These are phyloP conservation scores for Paramyrothecium sp. DNA, from an alignment of 2,329 filamentous ascomycete species.

Conservation along the genomic window DNA sequence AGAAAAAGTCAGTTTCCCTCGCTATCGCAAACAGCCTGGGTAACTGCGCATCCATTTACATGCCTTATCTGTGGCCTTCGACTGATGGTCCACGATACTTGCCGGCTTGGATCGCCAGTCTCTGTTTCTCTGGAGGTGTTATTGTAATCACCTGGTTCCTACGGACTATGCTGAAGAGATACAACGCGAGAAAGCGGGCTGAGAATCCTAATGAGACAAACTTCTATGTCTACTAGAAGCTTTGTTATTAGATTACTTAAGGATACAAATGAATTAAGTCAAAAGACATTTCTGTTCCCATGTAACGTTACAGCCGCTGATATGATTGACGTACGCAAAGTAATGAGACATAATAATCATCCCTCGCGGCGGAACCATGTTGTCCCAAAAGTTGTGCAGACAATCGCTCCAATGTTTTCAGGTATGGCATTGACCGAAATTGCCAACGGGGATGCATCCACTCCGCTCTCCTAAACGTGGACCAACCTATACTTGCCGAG, in stretches of 20 bases:
- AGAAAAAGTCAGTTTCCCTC: slow-evolving; percentile 36
- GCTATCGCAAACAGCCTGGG: slow-evolving; percentile 16
- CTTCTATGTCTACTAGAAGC: neutral
- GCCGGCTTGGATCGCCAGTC: slow-evolving; percentile 7
- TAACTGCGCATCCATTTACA: slow-evolving; percentile 15
- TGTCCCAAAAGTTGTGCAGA: no score
- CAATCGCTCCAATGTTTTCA: no score
- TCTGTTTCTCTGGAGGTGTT: slow-evolving; percentile 1
- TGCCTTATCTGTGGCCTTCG: slow-evolving; percentile 13
- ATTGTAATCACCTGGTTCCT: neutral
- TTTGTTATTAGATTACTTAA: no score
- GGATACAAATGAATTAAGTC: no score
- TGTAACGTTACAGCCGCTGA: no score
- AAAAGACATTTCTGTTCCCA: no score
- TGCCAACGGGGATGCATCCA: no score
- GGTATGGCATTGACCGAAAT: no score
- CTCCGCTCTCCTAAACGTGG: no score
- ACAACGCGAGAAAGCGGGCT: neutral
- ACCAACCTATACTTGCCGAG: neutral
- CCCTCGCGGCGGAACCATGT: no score
- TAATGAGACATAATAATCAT: no score
- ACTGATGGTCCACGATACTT: slow-evolving; percentile 10
- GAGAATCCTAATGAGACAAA: neutral
- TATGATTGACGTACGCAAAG: no score
- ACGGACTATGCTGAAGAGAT: neutral